Base-by-base conservation (phyloP, 495 filamentous ascomycete species). In the Hypoxylon crocopeplum region DNA sequence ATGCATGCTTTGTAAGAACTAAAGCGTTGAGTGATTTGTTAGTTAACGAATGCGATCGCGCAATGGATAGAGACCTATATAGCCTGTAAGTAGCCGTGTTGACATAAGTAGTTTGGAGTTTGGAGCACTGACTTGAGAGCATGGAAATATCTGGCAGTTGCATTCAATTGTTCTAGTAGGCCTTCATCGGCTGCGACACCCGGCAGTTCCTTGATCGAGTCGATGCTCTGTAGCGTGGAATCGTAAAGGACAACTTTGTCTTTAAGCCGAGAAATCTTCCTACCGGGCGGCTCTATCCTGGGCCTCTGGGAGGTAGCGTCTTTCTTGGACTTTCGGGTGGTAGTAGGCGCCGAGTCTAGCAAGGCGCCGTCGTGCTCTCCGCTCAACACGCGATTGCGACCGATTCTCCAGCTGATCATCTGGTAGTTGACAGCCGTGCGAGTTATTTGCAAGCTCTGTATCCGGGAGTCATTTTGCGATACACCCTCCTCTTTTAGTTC, bases 161-260 rank as follows among this genome's bases (percentile, higher is more conserved):
- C 84, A 41, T 90, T 84, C 1, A 99, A 76, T 64, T 94, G 90
- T 11, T 79, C 74, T 2, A 91, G 76, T 59, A 99, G 88, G 12
- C 73, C 74, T 34, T 86, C 80, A 67, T 99, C 95, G 17, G 90
- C 88, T n/a, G 89, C 92, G 19, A 97, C 87, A 69, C 95, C 95
- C 0, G 92, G 88, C 8, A 99, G 80, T 48, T 94, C 90, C 58
- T 89, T 89, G 61, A 97, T 85, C 16, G 93, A 92, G 44, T 98
- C 91, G 52, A 99, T 75, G 72, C 90, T 96, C 74, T 91, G 76
- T 10, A 99, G 71, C 3, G 87, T 96, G 19, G 91, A 90, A 66
- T 98, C 92, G 69, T 97, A 98, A n/a, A 98, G 79, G 1, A 90
- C 92, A 10, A 92, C 88, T 60, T 90, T 86, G 68, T 98, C 95